A percentile compares a stretch with the other conserved stretches of the same genome.
These are phyloP conservation scores for Kwoniella dendrophila DNA, from an alignment of 768 basidiomycete genomes.

Conservation along the genomic window DNA sequence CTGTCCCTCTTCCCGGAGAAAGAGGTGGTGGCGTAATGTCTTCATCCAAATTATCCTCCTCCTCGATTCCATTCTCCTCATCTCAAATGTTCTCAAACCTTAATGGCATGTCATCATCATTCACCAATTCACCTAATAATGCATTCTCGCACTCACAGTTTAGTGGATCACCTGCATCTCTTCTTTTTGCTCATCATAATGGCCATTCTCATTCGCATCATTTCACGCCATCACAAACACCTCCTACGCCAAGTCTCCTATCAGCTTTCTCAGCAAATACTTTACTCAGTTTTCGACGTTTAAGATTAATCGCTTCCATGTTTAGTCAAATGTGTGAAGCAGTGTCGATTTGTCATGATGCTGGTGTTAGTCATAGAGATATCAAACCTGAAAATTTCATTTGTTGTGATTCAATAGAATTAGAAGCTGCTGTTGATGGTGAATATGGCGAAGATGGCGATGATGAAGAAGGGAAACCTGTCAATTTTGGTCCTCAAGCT, in stretches of 20 bases:
- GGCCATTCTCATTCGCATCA: conserved; percentile 23
- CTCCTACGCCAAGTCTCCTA: conserved; percentile 90
- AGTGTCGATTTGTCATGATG: conserved; percentile 88
- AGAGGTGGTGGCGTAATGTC: conserved; percentile 40
- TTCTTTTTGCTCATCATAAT: conserved; percentile 49
- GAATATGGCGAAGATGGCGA: conserved; percentile 53
- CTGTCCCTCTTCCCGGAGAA: conserved; percentile 40
- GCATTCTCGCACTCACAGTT: conserved; percentile 51
- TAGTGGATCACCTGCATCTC: conserved; percentile 42
- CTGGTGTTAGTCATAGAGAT: conserved; percentile 90
- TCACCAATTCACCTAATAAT: conserved; percentile 40
- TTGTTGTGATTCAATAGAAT: conserved; percentile 55
- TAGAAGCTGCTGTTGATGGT: conserved; percentile 48
- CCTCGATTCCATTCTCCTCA: conserved; percentile 54
- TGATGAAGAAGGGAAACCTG: conserved; percentile 55
- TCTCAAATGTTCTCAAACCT: conserved; percentile 45
- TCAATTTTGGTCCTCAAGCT: conserved; percentile 58
- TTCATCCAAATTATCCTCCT: conserved; percentile 54
- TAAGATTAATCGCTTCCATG: conserved; percentile 94
- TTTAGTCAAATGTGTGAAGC: conserved; percentile 99
- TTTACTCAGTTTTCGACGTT: conserved; percentile 79
- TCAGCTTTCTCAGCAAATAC: conserved; percentile 75
- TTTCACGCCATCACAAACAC: conserved; percentile 54
- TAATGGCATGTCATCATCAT: conserved; percentile 40
- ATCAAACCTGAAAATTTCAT: conserved; percentile 94